Conservation (phyloP, 176 grass and related monocot species). For the Melocanna baccifera region DNA sequence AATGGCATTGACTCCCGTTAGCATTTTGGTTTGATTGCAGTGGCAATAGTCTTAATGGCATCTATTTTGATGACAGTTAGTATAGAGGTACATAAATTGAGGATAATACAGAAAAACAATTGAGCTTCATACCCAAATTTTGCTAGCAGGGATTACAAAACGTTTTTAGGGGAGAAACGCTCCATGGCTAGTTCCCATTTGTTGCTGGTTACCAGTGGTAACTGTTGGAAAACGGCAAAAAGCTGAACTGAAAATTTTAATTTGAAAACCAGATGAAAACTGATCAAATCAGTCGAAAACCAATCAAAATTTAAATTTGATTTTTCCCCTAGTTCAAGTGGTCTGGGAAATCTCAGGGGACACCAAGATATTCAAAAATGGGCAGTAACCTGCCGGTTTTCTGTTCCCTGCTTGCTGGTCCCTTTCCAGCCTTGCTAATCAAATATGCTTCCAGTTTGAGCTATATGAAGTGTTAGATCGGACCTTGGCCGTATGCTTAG, state of each 20-base stretch:
- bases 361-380: neutral
- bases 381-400: neutral
- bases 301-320: too few relatives aligned
- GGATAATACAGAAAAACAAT: slow-evolving; percentile 1
- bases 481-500: too few relatives aligned
- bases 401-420: neutral
- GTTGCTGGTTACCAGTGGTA: neutral
- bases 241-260: neutral
- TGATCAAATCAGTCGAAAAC: too few relatives aligned
- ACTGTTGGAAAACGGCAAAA: neutral
- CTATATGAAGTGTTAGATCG: neutral
- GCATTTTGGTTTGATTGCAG: neutral
- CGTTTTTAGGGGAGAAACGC: neutral
- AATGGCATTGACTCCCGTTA: neutral
- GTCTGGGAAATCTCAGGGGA: too few relatives aligned
- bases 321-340: too few relatives aligned
- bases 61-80: neutral
- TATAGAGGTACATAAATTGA: neutral
- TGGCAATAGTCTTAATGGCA: neutral
- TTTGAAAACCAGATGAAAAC: neutral
- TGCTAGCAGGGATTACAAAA: neutral
- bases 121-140: neutral
- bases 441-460: slow-evolving; percentile 21
- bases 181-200: neutral
- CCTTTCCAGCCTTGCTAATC: neutral